Percentiles rank a stretch among this genome's conserved stretches.
Conservation (phyloP, 2,329 filamentous ascomycete genomes). For the Aureobasidium musti region DNA sequence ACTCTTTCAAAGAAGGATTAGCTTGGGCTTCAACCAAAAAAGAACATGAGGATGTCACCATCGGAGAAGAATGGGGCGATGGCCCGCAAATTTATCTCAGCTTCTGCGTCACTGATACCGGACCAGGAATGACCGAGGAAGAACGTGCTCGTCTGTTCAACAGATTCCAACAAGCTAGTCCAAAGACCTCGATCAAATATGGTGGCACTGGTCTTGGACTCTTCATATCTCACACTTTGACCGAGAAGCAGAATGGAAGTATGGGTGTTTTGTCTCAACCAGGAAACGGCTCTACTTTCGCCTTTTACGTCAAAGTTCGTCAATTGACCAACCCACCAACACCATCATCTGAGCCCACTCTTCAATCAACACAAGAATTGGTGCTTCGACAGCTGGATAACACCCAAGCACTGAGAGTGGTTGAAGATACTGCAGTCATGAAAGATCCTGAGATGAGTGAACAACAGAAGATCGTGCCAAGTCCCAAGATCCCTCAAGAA, state of each 20-base stretch:
- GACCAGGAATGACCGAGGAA: slow-evolving; percentile 41
- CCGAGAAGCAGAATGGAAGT: slow-evolving; percentile 67
- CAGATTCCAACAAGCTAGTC: slow-evolving; percentile 68
- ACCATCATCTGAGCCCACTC: slow-evolving; percentile 46
- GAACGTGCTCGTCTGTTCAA: slow-evolving; percentile 58
- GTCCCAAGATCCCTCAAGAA: neutral
- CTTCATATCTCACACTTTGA: slow-evolving; percentile 67
- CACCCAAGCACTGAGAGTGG: neutral
- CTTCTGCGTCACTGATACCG: slow-evolving; percentile 43
- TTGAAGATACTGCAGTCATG: neutral
- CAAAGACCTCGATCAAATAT: slow-evolving; percentile 65
- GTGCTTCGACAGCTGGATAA: slow-evolving; percentile 1
- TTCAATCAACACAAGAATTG: slow-evolving; percentile 8
- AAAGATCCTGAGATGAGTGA: neutral
- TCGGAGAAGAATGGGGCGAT: slow-evolving; percentile 31
- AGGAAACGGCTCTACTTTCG: slow-evolving; percentile 53
- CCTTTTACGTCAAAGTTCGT: slow-evolving; percentile 59
- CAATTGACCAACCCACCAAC: slow-evolving; percentile 44
- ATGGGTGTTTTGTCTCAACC: slow-evolving; percentile 64
- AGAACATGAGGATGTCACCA: slow-evolving; percentile 24
- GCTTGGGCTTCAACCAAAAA: slow-evolving; percentile 37
- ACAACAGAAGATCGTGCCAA: neutral
- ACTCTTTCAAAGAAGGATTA: slow-evolving; percentile 38
- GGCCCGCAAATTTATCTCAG: slow-evolving; percentile 41
- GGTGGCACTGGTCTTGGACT: slow-evolving; percentile 69